Evolutionary conservation across 192 early-diverging fungal genomes (phyloP), one percentile per base, ranked within the genome.

Genomic region (Spizellomyces sp.): DNA sequence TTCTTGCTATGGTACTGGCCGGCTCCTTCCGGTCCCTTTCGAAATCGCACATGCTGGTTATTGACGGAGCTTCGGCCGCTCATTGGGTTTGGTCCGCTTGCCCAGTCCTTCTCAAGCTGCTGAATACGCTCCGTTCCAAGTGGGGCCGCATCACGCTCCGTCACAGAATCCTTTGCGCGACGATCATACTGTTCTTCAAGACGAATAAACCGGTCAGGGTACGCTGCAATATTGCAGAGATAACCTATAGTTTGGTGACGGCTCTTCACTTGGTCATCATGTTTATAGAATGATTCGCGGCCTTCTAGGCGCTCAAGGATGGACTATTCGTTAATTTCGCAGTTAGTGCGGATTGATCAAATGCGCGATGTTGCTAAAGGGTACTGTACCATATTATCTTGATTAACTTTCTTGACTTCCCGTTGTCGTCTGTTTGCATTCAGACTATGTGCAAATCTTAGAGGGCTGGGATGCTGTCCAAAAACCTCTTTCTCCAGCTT

Each of bases 241-340:
- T 85, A 83, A 6, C 36, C 66, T 10, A 85, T 72, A 54, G 81
- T 78, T 22, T 77, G 76, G 17, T 12, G 45, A 9, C 81, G 66
- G 12, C 73, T 52, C 12, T 42, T 45, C 56, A 75, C 42, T 54
- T 68, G 73, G 1, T 67, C 66, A 14, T 46, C 45, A 46, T 79
- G 80, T 46, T 81, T 70, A 47, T 81, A 81, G 57, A 75, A 69
- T 12, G 83, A 80, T 36, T 71, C 71, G 42, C 77, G 79, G 6
- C 62, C 48, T 50, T 77, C 79, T 5, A 85, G 62, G 10, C 83
- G 73, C 48, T 81, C 65, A 1, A 79, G 61, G 8, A 85, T 72
- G 48, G 67, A 75, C 83, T 74, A 48, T 27, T 22, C 1, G 62
- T 36, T 36, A 3, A 36, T 2, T 36, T 36, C 27, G 27, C 27